Evolutionary conservation across 139 green algal species (phyloP).

Genomic region (Pedinophyceae sp.): DNA sequence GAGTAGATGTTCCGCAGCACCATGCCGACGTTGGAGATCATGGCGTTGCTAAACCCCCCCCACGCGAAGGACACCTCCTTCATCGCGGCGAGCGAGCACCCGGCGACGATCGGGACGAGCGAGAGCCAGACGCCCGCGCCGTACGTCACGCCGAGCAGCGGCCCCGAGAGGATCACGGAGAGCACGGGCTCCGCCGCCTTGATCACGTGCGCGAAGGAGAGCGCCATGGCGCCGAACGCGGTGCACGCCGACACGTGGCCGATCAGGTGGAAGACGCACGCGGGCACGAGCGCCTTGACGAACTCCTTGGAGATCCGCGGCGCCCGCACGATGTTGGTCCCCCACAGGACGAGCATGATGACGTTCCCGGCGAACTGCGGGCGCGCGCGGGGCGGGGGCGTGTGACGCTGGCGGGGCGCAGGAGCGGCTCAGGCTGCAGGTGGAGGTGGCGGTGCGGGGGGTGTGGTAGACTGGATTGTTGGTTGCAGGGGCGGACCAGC

Average conservation of each 20-base stretch:
- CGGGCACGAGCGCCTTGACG: constrained; percentile 37
- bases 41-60: constrained; percentile 75
- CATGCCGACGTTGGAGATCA: constrained; percentile 81
- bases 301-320: constrained; percentile 34
- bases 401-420: no score
- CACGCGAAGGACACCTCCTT: constrained; percentile 70
- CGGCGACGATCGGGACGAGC: constrained; percentile 66
- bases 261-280: constrained; percentile 63
- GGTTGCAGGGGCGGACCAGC: constrained; percentile 32
- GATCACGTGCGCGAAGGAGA: constrained; percentile 66
- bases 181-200: constrained; percentile 50
- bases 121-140: constrained; percentile 55
- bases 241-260: constrained; percentile 56
- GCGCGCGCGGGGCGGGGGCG: no score
- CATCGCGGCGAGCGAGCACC: constrained; percentile 68
- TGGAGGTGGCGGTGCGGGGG: no score
- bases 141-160: constrained; percentile 35
- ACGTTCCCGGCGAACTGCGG: no score
- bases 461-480: no score
- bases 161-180: constrained; percentile 54
- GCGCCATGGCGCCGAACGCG: constrained; percentile 65
- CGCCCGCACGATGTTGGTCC: constrained; percentile 39
- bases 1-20: constrained; percentile 80
- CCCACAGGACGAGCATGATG: constrained; percentile 65
- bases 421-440: no score